Evolutionary conservation across 192 early-diverging fungal genomes (phyloP).

Genomic region (Chytriomyces sp.): DNA sequence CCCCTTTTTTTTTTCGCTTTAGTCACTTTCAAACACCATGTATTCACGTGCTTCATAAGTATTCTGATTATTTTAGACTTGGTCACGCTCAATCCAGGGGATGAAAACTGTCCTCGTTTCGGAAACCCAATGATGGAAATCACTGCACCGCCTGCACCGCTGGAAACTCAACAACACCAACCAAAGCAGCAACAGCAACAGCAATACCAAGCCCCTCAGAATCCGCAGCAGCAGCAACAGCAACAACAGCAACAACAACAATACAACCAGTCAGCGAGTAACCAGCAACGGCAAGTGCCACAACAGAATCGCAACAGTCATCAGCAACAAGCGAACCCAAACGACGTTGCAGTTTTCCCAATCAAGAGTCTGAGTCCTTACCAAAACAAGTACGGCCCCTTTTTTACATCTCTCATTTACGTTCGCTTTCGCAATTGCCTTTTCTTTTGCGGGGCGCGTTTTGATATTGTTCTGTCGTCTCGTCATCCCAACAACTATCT

Average conservation of each 20-base stretch:
- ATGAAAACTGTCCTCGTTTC: constrained; percentile 14
- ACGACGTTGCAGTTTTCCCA: constrained; percentile 55
- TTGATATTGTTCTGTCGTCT: not conserved
- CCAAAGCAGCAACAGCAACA: constrained; percentile 45
- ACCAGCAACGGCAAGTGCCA: constrained; percentile 30
- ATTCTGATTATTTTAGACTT: constrained; percentile 59
- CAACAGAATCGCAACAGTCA: constrained; percentile 30
- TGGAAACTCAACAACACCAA: constrained; percentile 26
- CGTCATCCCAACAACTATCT: not conserved
- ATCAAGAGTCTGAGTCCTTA: constrained; percentile 86
- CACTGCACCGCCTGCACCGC: constrained; percentile 13
- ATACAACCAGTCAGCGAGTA: constrained; percentile 33
- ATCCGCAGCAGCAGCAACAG: constrained; percentile 26
- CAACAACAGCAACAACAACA: constrained; percentile 39
- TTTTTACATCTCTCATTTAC: not conserved
- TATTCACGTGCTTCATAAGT: constrained; percentile 23
- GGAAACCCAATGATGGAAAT: constrained; percentile 33
- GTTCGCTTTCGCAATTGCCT: too few relatives aligned
- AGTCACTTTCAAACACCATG: not conserved
- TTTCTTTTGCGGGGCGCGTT: not conserved
- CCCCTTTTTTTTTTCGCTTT: not conserved
- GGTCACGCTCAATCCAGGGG: constrained; percentile 47
- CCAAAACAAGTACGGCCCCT: constrained; percentile 70
- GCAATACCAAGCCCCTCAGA: constrained; percentile 29
- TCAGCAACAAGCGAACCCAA: constrained; percentile 21